Evolutionary conservation across 2,329 filamentous ascomycete species (phyloP).

Genomic region (Iodosphaeria phyllophila): DNA sequence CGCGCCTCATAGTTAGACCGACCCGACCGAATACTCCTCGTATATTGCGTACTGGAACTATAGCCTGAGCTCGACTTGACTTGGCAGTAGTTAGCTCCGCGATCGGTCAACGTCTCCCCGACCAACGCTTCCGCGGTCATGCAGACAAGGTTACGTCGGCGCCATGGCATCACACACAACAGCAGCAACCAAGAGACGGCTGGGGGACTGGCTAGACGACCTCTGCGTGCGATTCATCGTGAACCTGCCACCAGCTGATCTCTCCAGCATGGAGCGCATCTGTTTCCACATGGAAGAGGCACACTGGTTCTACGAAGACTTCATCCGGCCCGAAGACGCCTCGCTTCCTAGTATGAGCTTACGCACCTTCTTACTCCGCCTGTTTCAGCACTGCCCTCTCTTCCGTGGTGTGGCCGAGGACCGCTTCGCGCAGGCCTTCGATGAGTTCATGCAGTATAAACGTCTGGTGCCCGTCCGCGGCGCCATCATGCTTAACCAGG

Average conservation of each 20-base stretch:
- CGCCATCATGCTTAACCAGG: conserved; percentile 77
- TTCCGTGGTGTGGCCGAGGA: conserved; percentile 64
- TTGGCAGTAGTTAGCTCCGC: too few species aligned
- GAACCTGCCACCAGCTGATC: conserved; percentile 82
- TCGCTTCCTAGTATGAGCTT: conserved; percentile 71
- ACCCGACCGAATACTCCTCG: too few species aligned
- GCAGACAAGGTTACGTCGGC: too few species aligned
- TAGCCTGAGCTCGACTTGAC: too few species aligned
- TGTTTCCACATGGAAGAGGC: conserved; percentile 98
- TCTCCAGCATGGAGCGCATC: conserved; percentile 77
- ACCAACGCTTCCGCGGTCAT: too few species aligned
- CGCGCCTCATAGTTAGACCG: too few species aligned
- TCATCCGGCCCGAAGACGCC: conserved; percentile 79
- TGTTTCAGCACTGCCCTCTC: conserved; percentile 87
- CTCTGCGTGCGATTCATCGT: conserved; percentile 96
- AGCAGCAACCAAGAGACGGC: too few species aligned
- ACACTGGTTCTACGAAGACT: conserved; percentile 99
- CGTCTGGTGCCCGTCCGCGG: conserved; percentile 84
- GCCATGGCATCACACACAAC: too few species aligned
- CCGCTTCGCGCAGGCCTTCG: conserved; percentile 67
- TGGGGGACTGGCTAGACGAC: conserved; percentile 59
- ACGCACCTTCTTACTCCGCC: conserved; percentile 68
- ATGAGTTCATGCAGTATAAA: conserved; percentile 88
- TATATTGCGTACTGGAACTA: too few species aligned
- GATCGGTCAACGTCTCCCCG: too few species aligned